A percentile compares a stretch with the other conserved stretches of the same genome.
Evolutionary conservation across 495 filamentous ascomycete genomes (phyloP).

Genomic region (Bacidia rubella): DNA sequence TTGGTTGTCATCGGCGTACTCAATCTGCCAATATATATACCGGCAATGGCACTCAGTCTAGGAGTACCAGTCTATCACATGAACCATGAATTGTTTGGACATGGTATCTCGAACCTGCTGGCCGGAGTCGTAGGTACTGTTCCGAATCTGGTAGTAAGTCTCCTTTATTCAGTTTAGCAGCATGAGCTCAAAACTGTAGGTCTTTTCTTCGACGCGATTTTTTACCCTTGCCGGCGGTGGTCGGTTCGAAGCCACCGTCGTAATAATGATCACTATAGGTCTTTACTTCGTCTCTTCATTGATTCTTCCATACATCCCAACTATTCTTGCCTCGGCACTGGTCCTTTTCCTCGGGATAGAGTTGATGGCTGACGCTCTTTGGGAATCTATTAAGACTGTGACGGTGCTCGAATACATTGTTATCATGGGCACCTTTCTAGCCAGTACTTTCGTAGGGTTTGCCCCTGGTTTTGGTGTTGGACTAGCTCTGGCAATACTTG

Average conservation of each 20-base stretch:
- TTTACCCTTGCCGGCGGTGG: slow-evolving; percentile 3
- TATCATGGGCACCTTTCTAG: slow-evolving; percentile 1
- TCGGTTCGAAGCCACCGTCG: slow-evolving; percentile 2
- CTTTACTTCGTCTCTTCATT: not conserved
- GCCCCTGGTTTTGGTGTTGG: slow-evolving; percentile 4
- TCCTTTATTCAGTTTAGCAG: not conserved
- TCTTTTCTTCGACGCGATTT: not conserved
- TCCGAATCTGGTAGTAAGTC: slow-evolving; percentile 3
- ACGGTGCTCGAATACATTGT: not conserved
- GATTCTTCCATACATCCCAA: slow-evolving; percentile 2
- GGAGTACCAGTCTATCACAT: slow-evolving; percentile 2
- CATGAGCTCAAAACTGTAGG: not conserved
- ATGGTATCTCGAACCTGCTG: slow-evolving; percentile 1
- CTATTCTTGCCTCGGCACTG: slow-evolving; percentile 3
- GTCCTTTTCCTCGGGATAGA: slow-evolving; percentile 7
- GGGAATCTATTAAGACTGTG: slow-evolving; percentile 1
- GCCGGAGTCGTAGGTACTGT: slow-evolving; percentile 2
- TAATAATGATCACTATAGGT: not conserved
- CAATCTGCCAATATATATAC: slow-evolving; percentile 6
- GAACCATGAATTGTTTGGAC: slow-evolving; percentile 4
- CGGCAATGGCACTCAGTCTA: not conserved
- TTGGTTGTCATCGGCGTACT: slow-evolving; percentile 5
- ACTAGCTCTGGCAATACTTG: not conserved
- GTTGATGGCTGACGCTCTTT: slow-evolving; percentile 2
- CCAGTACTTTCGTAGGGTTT: slow-evolving; percentile 3